These are phyloP conservation scores for Iberis pinnata DNA, from an alignment of 345 rosid species.

Conservation along the genomic window DNA sequence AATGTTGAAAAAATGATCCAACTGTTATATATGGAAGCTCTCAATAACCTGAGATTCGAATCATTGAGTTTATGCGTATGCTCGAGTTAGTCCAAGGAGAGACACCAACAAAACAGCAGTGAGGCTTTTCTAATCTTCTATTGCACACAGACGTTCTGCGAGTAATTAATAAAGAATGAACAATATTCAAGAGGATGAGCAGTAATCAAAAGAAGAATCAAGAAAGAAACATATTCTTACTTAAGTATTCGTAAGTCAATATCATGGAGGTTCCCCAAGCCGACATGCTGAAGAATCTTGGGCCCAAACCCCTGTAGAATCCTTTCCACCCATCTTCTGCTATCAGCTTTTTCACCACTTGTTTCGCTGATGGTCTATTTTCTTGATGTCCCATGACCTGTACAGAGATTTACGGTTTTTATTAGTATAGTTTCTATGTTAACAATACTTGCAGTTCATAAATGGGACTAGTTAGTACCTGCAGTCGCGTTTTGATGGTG, in stretches of 20 bases:
- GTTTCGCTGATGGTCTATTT: slow-evolving; percentile 58
- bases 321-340: slow-evolving; percentile 95
- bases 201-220: neutral
- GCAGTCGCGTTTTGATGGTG: slow-evolving; percentile 90
- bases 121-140: slow-evolving; percentile 40
- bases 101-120: slow-evolving; percentile 7
- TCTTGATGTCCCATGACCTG: slow-evolving; percentile 81
- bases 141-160: slow-evolving; percentile 75
- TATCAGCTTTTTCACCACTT: slow-evolving; percentile 61
- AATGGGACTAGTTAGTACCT: slow-evolving; percentile 42
- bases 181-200: neutral
- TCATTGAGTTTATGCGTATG: slow-evolving; percentile 10
- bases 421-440: neutral
- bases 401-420: neutral
- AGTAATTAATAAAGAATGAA: slow-evolving; percentile 9
- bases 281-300: slow-evolving; percentile 95
- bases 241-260: slow-evolving; percentile 86
- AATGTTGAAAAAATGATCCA: slow-evolving; percentile 22
- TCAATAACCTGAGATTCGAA: slow-evolving; percentile 4
- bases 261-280: slow-evolving; percentile 99
- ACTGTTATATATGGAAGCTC: neutral
- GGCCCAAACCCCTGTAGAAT: slow-evolving; percentile 83
- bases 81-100: slow-evolving; percentile 21
- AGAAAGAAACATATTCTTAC: slow-evolving; percentile 39
- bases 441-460: neutral